Base-by-base conservation (phyloP, 2,329 filamentous ascomycete genomes). In the Diaporthe amygdali region DNA sequence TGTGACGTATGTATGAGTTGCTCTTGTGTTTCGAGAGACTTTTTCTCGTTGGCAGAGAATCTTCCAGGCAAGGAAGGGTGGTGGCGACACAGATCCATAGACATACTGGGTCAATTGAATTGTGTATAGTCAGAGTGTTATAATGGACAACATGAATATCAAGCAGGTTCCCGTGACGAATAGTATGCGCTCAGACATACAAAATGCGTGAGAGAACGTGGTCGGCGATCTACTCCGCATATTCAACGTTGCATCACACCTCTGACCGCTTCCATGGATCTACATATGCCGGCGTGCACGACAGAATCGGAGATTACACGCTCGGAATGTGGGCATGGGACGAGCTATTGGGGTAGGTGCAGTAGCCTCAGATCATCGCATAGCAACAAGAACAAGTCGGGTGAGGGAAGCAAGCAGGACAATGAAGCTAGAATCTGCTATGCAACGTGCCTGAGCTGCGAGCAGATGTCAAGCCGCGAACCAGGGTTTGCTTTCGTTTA, bases 401-500 rank as follows among this genome's bases (percentile, higher is more conserved):
- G 49, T 25, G 22, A 27, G 9, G 22, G n/a, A n/a, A n/a, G n/a
- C n/a, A 27, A 10, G 12, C 4, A 27, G 2, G 15, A 3, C 22
- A 27, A n/a, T n/a, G n/a, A 2, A 49, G 10, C 46, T 27, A 12
- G 27, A 22, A 7, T 5, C 46, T 1, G 1, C 4, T 14, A n/a
- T 1, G 22, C 1, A n/a, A 20, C 7, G n/a, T 15, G 17, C 1
- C 17, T 41, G 25, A 44, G 9, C 2, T 37, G 41, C 4, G 3
- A 44, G 55, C 15, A 4, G 25, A 30, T 9, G 41, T 2, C 4
- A 2, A 8, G 3, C 0, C 7, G 22, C 5, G 2, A 17, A 0
- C 15, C 5, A 7, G 22, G 8, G 14, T 4, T 2, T 3, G 2
- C 17, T 0, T 27, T 14, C 8, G 1, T n/a, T 2, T 1, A n/a